phyloP scores from a whole-genome alignment of 1,284 basidiomycete species.

The Sporisorium scitamineum region DNA sequence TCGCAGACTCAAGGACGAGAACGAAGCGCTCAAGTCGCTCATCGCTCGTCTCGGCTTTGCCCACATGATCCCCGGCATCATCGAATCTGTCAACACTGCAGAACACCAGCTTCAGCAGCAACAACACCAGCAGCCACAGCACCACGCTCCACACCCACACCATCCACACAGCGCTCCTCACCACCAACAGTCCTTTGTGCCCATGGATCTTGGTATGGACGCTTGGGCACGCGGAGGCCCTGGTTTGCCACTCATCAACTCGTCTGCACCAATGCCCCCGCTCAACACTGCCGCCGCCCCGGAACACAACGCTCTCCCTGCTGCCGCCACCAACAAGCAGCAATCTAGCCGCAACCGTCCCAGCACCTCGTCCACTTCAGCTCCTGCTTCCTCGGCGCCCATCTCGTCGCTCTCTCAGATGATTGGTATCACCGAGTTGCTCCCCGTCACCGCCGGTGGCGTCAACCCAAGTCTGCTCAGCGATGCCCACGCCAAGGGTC shows the following conservation, averaged over 20 bases:
- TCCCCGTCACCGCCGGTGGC: conserved; percentile 28
- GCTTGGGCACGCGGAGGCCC: conserved; percentile 32
- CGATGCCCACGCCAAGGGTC: conserved; percentile 12
- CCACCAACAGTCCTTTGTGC: conserved; percentile 35
- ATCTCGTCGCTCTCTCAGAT: conserved; percentile 28
- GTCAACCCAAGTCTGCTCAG: conserved; percentile 47
- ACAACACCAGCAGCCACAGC: conserved; percentile 2
- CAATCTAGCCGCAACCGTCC: conserved; percentile 12
- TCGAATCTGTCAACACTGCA: conserved; percentile 44
- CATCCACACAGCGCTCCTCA: conserved; percentile 21
- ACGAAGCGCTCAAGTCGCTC: conserved; percentile 61
- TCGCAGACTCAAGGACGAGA: conserved; percentile 61
- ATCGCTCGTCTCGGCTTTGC: conserved; percentile 60
- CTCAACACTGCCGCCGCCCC: conserved; percentile 2
- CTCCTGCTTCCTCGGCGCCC: conserved; percentile 12
- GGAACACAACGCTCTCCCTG: neutral
- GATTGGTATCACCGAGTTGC: conserved; percentile 28
- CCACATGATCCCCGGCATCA: conserved; percentile 50
- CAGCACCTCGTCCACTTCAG: neutral
- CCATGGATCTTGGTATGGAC: conserved; percentile 45
- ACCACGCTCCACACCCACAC: conserved; percentile 35
- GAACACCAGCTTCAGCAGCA: conserved; percentile 10
- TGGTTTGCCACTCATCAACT: conserved; percentile 9
- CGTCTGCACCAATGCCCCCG: conserved; percentile 21
- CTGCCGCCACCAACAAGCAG: conserved; percentile 17